These are phyloP conservation scores for Ramaria rubella DNA, from an alignment of 768 basidiomycete genomes.

Conservation along the genomic window DNA sequence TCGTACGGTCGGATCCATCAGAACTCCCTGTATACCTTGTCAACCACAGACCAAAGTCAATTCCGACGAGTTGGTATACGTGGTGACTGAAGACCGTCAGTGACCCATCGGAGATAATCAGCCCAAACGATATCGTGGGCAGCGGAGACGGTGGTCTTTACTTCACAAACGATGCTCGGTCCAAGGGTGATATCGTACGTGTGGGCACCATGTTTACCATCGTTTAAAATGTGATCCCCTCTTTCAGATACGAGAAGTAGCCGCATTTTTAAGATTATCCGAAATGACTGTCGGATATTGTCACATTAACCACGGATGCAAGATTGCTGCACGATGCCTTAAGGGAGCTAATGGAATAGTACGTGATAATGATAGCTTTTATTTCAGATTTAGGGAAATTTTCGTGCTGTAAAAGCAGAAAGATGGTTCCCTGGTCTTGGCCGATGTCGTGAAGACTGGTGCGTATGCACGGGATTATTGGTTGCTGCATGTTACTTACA, in stretches of 20 bases:
- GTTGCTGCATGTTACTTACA: neutral
- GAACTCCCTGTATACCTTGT: slow-evolving; percentile 61
- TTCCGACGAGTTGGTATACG: slow-evolving; percentile 38
- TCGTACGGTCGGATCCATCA: slow-evolving; percentile 48
- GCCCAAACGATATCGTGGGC: slow-evolving; percentile 72
- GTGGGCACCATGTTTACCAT: too few relatives aligned
- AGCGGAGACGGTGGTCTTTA: slow-evolving; percentile 58
- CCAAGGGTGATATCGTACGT: slow-evolving; percentile 50
- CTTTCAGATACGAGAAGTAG: slow-evolving; percentile 18
- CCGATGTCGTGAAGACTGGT: slow-evolving; percentile 53
- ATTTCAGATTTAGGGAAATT: slow-evolving; percentile 49
- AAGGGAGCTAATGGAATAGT: slow-evolving; percentile 58
- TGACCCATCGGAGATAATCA: slow-evolving; percentile 42
- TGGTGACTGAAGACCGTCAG: slow-evolving; percentile 56
- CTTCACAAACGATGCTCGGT: slow-evolving; percentile 61
- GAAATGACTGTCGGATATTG: slow-evolving; percentile 58
- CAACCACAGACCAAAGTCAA: slow-evolving; percentile 55
- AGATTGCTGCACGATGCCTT: slow-evolving; percentile 46
- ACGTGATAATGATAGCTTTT: slow-evolving; percentile 42
- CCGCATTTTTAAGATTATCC: slow-evolving; percentile 26
- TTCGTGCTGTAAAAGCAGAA: slow-evolving; percentile 50
- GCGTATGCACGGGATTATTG: neutral
- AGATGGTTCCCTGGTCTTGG: slow-evolving; percentile 51
- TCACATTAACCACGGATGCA: slow-evolving; percentile 53
- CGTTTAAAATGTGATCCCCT: slow-evolving; percentile 39